A percentile compares a stretch with the other conserved stretches of the same genome.
Conservation (phyloP, 2,329 filamentous ascomycete species). For the Cladosporium sp. region DNA sequence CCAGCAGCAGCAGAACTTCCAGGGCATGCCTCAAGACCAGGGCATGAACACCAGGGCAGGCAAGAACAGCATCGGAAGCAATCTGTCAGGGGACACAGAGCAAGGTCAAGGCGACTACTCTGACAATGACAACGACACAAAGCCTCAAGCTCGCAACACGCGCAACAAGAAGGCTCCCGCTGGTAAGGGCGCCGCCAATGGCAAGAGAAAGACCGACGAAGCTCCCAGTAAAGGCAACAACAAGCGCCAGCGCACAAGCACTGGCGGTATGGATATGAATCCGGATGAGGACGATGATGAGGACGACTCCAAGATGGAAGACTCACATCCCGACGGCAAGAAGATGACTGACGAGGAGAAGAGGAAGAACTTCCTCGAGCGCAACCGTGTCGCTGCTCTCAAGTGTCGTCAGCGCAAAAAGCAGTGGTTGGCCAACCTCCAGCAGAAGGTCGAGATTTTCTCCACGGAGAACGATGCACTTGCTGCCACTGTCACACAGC, state of each 20-base stretch:
- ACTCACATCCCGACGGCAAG: conserved; percentile 49
- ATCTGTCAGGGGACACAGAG: conserved; percentile 44
- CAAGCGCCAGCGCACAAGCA: conserved; percentile 67
- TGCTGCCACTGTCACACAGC: conserved; percentile 71
- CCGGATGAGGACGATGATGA: conserved; percentile 52
- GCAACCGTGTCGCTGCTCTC: conserved; percentile 89
- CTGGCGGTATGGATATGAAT: conserved; percentile 39
- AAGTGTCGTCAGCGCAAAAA: conserved; percentile 98
- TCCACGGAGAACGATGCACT: conserved; percentile 86
- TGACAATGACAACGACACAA: conserved; percentile 60
- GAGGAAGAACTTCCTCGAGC: conserved; percentile 92
- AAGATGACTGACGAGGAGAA: conserved; percentile 99
- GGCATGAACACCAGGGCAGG: conserved; percentile 32
- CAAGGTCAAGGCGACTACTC: conserved; percentile 58
- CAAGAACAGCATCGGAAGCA: conserved; percentile 53
- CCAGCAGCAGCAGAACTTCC: conserved; percentile 41
- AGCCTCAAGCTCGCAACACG: conserved; percentile 53
- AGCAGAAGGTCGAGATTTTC: conserved; percentile 90
- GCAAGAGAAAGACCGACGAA: conserved; percentile 74
- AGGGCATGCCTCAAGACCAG: conserved; percentile 22
- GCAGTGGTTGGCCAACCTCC: conserved; percentile 93
- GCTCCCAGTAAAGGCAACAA: conserved; percentile 55
- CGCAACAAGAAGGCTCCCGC: conserved; percentile 62
- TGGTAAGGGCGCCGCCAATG: conserved; percentile 50
- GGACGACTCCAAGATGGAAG: conserved; percentile 38